A percentile compares a stretch with the other conserved stretches of the same genome.
phyloP scores from a whole-genome alignment of 441 rosid genomes.

The Pelargonium fulgidum region DNA sequence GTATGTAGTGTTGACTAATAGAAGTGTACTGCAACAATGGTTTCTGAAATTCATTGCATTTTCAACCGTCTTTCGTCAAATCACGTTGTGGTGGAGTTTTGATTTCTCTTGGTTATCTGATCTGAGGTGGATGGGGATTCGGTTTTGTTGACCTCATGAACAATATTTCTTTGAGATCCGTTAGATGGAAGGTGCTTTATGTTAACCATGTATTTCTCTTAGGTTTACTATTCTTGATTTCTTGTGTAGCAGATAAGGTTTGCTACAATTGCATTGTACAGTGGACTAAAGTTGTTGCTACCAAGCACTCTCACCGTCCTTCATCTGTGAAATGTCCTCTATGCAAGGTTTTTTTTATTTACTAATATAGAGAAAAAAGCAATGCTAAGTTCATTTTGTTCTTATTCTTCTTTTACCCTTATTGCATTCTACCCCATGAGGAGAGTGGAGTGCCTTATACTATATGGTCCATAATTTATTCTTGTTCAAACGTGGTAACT shows the following conservation, averaged over 20 bases:
- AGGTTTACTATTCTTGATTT: background rate
- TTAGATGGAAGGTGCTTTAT: background rate
- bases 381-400: background rate
- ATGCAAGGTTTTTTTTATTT: conserved; percentile 61
- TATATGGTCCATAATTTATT: background rate
- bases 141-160: background rate
- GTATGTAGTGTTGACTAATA: background rate
- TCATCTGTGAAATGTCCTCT: conserved; percentile 70
- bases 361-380: background rate
- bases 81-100: background rate
- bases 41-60: background rate
- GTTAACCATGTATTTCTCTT: background rate
- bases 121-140: background rate
- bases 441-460: background rate
- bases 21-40: background rate
- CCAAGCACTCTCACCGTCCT: conserved; percentile 37
- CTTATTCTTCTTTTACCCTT: background rate
- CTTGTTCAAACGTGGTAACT: background rate
- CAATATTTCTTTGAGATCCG: background rate
- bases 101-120: background rate
- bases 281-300: conserved; percentile 65
- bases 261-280: conserved; percentile 71
- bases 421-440: background rate
- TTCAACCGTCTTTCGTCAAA: background rate
- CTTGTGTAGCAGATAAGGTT: conserved; percentile 63